These are phyloP conservation scores for Candida sonorensis DNA, from an alignment of 805 yeast species.

Conservation along the genomic window DNA sequence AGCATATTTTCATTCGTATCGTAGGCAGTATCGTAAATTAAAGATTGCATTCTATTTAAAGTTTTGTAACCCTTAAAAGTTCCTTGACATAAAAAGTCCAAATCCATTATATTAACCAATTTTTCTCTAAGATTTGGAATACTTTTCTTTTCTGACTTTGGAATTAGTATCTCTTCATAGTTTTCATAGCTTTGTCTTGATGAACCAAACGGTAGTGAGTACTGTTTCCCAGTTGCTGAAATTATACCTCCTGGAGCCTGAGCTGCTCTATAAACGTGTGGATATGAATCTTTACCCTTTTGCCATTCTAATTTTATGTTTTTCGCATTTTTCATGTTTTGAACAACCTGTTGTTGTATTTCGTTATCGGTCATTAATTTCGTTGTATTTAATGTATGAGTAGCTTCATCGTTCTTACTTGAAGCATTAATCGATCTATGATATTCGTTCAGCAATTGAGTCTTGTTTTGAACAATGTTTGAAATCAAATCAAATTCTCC, in stretches of 20 bases:
- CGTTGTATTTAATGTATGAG: constrained; percentile 5
- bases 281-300: constrained; percentile 49
- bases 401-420: background rate
- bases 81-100: constrained; percentile 76
- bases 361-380: constrained; percentile 46
- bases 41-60: constrained; percentile 81
- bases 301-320: constrained; percentile 43
- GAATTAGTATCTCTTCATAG: constrained; percentile 75
- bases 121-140: constrained; percentile 36
- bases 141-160: constrained; percentile 49
- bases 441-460: constrained; percentile 21
- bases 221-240: constrained; percentile 77
- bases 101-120: constrained; percentile 49
- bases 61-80: constrained; percentile 76
- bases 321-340: constrained; percentile 43
- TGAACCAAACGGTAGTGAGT: constrained; percentile 76
- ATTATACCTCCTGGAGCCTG: constrained; percentile 61
- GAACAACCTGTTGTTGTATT: constrained; percentile 44
- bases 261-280: constrained; percentile 76
- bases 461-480: constrained; percentile 44
- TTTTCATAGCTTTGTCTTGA: constrained; percentile 50
- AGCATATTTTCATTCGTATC: constrained; percentile 91
- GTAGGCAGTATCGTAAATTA: constrained; percentile 89
- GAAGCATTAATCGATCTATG: constrained; percentile 1
- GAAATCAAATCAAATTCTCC: constrained; percentile 80